Evolutionary conservation across 2,329 filamentous ascomycete species (phyloP).

Genomic region (Aspergillus fischeri): DNA sequence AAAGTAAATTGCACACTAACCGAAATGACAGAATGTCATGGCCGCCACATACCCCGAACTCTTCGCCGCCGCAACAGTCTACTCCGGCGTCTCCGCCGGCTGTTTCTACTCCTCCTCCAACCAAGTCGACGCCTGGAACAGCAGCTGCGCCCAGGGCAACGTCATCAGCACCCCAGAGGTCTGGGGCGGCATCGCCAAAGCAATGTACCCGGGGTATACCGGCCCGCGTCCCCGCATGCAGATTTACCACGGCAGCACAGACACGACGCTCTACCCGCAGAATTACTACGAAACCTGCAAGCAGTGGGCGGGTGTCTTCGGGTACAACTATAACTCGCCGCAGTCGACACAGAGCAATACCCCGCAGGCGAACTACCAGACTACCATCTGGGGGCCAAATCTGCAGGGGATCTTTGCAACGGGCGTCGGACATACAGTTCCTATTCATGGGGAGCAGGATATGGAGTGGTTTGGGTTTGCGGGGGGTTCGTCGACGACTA

Average conservation of each 20-base stretch:
- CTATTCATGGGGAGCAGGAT: slow-evolving; percentile 18
- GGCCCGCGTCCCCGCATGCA: slow-evolving; percentile 53
- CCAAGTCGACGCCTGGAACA: slow-evolving; percentile 20
- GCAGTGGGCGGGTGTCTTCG: slow-evolving; percentile 52
- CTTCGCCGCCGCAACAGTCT: slow-evolving; percentile 21
- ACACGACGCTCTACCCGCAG: slow-evolving; percentile 48
- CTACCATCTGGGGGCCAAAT: slow-evolving; percentile 18
- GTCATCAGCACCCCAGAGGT: slow-evolving; percentile 15
- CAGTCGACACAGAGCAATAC: slow-evolving; percentile 8
- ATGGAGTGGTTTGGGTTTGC: slow-evolving; percentile 25
- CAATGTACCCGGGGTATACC: slow-evolving; percentile 31
- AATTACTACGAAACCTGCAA: slow-evolving; percentile 58
- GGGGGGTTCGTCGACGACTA: neutral
- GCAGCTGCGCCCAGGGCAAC: slow-evolving; percentile 17
- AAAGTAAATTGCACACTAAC: neutral
- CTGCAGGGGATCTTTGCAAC: slow-evolving; percentile 21
- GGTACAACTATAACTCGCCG: slow-evolving; percentile 23
- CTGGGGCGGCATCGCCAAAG: slow-evolving; percentile 18
- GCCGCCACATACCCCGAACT: slow-evolving; percentile 18
- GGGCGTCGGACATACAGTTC: slow-evolving; percentile 19
- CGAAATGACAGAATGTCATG: slow-evolving; percentile 14
- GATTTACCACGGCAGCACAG: slow-evolving; percentile 54
- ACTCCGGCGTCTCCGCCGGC: slow-evolving; percentile 18
- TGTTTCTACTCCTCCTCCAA: slow-evolving; percentile 17
- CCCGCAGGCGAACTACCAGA: slow-evolving; percentile 16